These are phyloP conservation scores for Clarireedia monteithiana DNA, from an alignment of 2,329 filamentous ascomycete genomes.

Conservation along the genomic window DNA sequence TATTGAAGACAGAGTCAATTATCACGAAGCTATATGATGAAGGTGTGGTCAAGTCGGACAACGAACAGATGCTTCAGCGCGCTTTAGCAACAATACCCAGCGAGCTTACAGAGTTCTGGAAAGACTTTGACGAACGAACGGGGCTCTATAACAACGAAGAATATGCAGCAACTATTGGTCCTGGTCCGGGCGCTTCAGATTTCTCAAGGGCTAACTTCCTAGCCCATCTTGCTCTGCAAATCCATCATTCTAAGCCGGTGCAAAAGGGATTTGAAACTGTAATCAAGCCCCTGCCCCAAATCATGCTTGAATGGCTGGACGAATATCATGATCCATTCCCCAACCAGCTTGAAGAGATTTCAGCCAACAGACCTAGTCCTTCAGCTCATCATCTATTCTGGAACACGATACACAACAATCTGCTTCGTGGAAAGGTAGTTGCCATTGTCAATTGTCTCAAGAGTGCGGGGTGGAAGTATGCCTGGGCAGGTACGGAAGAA, in stretches of 20 bases:
- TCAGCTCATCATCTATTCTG: constrained; percentile 74
- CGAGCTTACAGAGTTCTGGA: constrained; percentile 49
- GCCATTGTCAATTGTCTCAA: constrained; percentile 61
- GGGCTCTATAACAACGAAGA: constrained; percentile 43
- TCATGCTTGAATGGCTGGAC: constrained; percentile 78
- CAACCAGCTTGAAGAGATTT: constrained; percentile 58
- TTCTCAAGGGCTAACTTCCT: constrained; percentile 73
- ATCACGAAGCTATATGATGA: constrained; percentile 58
- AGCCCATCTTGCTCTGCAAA: constrained; percentile 67
- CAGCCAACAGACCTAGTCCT: constrained; percentile 59
- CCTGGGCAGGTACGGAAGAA: constrained; percentile 56
- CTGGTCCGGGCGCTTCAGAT: constrained; percentile 50
- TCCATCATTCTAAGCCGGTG: constrained; percentile 60
- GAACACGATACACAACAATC: constrained; percentile 68
- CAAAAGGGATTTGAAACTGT: constrained; percentile 14
- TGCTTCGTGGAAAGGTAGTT: constrained; percentile 67
- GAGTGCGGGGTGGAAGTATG: constrained; percentile 70
- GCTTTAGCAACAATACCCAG: constrained; percentile 47
- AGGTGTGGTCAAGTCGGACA: constrained; percentile 47
- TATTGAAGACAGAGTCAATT: constrained; percentile 68
- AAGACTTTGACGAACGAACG: constrained; percentile 37
- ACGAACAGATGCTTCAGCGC: constrained; percentile 47
- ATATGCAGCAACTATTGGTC: constrained; percentile 56
- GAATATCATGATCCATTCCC: constrained; percentile 65
- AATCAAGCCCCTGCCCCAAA: constrained; percentile 58